These are phyloP conservation scores for Opeltia flavorubescens DNA, from an alignment of 495 filamentous ascomycete species.

Conservation along the genomic window DNA sequence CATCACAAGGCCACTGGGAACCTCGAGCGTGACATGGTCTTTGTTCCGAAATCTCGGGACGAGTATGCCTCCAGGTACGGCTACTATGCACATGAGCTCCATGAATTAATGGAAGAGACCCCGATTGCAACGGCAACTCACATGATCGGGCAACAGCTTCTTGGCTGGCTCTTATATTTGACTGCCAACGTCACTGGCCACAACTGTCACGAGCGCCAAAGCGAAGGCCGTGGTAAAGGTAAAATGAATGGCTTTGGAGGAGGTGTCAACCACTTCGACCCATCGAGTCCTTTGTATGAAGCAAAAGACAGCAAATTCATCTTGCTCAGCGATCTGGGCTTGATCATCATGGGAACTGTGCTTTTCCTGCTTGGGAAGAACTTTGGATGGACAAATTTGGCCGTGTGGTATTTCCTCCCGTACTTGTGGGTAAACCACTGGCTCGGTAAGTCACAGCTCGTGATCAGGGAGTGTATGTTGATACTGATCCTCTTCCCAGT, in stretches of 20 bases:
- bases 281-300: slow-evolving; percentile 79
- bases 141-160: slow-evolving; percentile 69
- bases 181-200: slow-evolving; percentile 82
- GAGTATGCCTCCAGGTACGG: slow-evolving; percentile 58
- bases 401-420: slow-evolving; percentile 87
- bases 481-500: slow-evolving; percentile 35
- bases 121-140: slow-evolving; percentile 64
- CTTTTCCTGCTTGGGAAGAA: slow-evolving; percentile 49
- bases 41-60: slow-evolving; percentile 74
- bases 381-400: slow-evolving; percentile 72
- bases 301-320: slow-evolving; percentile 75
- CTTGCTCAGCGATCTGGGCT: slow-evolving; percentile 67
- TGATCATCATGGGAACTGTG: slow-evolving; percentile 41
- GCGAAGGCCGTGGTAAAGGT: slow-evolving; percentile 78
- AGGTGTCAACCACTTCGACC: slow-evolving; percentile 92
- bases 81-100: slow-evolving; percentile 57
- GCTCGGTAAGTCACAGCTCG: slow-evolving; percentile 32
- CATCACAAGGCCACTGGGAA: slow-evolving; percentile 95
- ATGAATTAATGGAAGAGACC: slow-evolving; percentile 86
- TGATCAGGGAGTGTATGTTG: not conserved
- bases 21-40: slow-evolving; percentile 95
- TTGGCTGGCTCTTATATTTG: slow-evolving; percentile 81
- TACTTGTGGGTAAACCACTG: slow-evolving; percentile 99
- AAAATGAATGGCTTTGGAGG: slow-evolving; percentile 68
- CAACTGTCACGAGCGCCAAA: slow-evolving; percentile 73